Conservation (phyloP, 192 early-diverging fungal species). For the Globomyces pollinis-pini region DNA sequence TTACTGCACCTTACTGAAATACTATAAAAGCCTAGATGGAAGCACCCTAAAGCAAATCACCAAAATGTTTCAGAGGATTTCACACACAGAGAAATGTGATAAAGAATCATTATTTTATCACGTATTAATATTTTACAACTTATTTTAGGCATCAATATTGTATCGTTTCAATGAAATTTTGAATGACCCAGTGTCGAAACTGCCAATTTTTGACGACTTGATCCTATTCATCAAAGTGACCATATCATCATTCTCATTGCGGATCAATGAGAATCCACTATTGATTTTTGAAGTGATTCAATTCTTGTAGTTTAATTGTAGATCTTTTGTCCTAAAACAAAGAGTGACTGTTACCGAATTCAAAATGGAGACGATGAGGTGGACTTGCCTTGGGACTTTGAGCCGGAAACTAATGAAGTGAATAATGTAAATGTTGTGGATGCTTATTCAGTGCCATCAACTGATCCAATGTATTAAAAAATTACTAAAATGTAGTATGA, state of each 20-base stretch:
- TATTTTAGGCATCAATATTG: neutral
- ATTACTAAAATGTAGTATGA: neutral
- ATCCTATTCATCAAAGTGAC: slow-evolving; percentile 1
- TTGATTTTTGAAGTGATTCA: neutral
- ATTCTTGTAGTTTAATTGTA: neutral
- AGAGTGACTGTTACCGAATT: neutral
- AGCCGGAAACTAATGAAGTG: neutral
- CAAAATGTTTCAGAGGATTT: slow-evolving; percentile 7
- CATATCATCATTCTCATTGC: neutral
- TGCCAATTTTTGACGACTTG: neutral
- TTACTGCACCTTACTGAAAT: neutral
- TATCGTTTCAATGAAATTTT: slow-evolving; percentile 3
- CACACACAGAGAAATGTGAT: neutral
- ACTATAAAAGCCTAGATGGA: neutral
- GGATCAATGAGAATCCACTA: neutral
- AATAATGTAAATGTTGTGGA: neutral
- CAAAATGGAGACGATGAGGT: neutral
- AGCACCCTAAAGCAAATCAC: neutral
- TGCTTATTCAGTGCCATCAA: neutral
- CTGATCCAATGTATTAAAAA: neutral
- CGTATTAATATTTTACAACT: neutral
- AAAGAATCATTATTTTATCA: slow-evolving; percentile 10
- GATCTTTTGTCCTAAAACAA: slow-evolving; percentile 7
- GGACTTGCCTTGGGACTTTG: neutral
- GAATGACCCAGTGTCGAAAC: neutral